phyloP scores from a whole-genome alignment of 108 stramenopile genomes.

The Skeletonema menzelii region DNA sequence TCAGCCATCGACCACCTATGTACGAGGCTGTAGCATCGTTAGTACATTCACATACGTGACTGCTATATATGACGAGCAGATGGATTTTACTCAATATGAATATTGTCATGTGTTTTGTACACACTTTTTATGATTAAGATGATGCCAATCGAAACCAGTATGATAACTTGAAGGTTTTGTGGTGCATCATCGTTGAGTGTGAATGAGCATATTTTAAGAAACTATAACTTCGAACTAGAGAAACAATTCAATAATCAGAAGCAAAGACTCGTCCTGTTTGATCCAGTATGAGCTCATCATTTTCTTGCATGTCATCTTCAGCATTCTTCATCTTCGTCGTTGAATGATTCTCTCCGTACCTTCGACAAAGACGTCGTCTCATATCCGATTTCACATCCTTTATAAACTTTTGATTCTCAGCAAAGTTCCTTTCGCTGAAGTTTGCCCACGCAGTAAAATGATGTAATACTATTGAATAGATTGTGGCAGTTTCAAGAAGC shows the following conservation, averaged over 20 bases:
- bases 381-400: conserved; percentile 30
- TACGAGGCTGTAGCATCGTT: too few relatives aligned
- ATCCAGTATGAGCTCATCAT: not conserved
- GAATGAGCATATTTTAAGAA: too few relatives aligned
- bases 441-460: conserved; percentile 66
- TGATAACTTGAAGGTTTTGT: too few relatives aligned
- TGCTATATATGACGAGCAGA: too few relatives aligned
- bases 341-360: not conserved
- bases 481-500: conserved; percentile 63
- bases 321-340: not conserved
- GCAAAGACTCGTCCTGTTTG: not conserved
- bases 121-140: too few relatives aligned
- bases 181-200: too few relatives aligned
- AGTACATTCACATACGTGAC: too few relatives aligned
- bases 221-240: too few relatives aligned
- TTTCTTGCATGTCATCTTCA: not conserved
- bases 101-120: too few relatives aligned
- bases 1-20: too few relatives aligned
- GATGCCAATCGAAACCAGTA: too few relatives aligned
- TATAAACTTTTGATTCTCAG: conserved; percentile 46
- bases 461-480: conserved; percentile 73
- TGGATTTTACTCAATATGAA: too few relatives aligned
- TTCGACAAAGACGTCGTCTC: conserved; percentile 25
- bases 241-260: not conserved
- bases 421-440: conserved; percentile 41